Conservation (phyloP, 129 eudicot genomes). For the Centella asiatica region DNA sequence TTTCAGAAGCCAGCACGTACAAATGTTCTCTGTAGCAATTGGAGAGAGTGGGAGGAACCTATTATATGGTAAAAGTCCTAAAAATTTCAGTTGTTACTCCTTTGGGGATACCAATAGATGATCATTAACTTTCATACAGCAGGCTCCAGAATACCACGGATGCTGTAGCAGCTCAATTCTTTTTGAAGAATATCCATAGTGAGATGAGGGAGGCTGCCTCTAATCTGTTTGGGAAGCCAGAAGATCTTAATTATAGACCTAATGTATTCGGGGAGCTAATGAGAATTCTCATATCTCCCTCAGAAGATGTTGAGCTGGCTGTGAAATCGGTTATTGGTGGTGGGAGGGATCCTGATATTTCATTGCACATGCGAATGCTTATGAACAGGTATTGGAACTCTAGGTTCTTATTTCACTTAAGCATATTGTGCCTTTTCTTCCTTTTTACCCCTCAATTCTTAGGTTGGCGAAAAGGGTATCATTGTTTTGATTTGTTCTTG, state of each 20-base stretch:
- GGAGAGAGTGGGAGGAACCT: constrained; percentile 84
- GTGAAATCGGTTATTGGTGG: constrained; percentile 58
- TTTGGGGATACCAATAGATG: background rate
- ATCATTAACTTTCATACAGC: constrained; percentile 15
- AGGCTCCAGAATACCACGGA: constrained; percentile 92
- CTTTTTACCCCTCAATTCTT: background rate
- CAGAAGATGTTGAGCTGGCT: constrained; percentile 48
- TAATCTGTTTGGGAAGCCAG: constrained; percentile 57
- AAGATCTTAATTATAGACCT: constrained; percentile 48
- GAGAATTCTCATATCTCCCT: constrained; percentile 70
- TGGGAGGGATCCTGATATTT: constrained; percentile 72
- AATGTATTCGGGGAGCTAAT: constrained; percentile 90
- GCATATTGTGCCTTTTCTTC: background rate
- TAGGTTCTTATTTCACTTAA: background rate
- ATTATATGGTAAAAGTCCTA: constrained; percentile 59
- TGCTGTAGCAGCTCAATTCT: constrained; percentile 89
- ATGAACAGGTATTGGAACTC: constrained; percentile 59
- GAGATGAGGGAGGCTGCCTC: constrained; percentile 68
- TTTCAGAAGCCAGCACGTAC: constrained; percentile 69
- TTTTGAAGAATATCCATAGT: constrained; percentile 60
- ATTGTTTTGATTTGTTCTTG: background rate
- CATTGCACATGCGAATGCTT: constrained; percentile 91
- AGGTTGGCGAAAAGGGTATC: background rate
- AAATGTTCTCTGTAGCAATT: constrained; percentile 68
- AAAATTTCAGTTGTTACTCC: background rate